These are phyloP conservation scores for Ustilago hordei DNA, from an alignment of 1,284 basidiomycete species.

Conservation along the genomic window DNA sequence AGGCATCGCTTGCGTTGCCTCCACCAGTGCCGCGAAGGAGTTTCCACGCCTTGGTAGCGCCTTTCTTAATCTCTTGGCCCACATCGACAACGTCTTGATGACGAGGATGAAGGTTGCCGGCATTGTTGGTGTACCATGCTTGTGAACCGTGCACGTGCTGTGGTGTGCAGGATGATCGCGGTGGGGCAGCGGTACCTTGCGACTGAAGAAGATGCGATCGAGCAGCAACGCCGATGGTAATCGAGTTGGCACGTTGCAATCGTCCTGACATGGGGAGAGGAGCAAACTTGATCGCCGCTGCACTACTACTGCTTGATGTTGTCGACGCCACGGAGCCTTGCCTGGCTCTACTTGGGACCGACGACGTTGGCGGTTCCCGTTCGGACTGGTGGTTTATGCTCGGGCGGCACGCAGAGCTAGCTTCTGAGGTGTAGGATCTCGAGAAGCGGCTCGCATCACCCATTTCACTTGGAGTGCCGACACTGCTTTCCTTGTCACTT, in stretches of 20 bases:
- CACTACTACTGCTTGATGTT: constrained; percentile 38
- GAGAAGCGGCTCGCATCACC: constrained; percentile 24
- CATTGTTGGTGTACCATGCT: constrained; percentile 28
- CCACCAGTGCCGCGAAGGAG: constrained; percentile 43
- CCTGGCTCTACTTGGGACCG: constrained; percentile 16
- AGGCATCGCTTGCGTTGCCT: constrained; percentile 18
- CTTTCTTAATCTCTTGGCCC: constrained; percentile 58
- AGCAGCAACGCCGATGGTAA: constrained; percentile 65
- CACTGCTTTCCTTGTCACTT: constrained; percentile 40
- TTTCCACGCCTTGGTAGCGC: constrained; percentile 55
- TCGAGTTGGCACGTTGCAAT: constrained; percentile 63
- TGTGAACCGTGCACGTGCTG: constrained; percentile 52
- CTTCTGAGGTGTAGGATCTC: constrained; percentile 24
- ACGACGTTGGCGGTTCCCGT: constrained; percentile 4
- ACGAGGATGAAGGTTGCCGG: constrained; percentile 14
- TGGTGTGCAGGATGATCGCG: constrained; percentile 21
- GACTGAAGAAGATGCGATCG: constrained; percentile 62
- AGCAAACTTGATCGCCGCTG: constrained; percentile 61
- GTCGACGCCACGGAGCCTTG: constrained; percentile 32
- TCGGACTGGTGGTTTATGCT: constrained; percentile 15
- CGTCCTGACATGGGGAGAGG: constrained; percentile 59
- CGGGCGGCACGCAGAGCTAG: constrained; percentile 24
- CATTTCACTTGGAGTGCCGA: constrained; percentile 30
- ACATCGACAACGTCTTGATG: constrained; percentile 57
- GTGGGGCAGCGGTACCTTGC: constrained; percentile 53